These are phyloP conservation scores for Chlorella sorokiniana DNA, from an alignment of 139 green algal genomes.

Conservation along the genomic window DNA sequence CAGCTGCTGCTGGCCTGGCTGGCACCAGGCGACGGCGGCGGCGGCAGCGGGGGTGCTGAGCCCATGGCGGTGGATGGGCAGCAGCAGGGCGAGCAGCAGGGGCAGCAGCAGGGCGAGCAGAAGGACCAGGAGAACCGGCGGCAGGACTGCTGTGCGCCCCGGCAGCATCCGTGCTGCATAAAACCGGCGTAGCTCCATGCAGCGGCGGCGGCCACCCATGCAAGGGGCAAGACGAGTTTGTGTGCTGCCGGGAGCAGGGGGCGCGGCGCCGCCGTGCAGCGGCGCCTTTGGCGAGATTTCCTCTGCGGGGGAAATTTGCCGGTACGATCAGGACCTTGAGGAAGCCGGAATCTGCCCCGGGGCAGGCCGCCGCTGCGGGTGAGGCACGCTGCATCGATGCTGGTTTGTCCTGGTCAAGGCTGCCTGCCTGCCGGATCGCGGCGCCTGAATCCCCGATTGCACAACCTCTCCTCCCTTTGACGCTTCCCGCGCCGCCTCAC, in stretches of 20 bases:
- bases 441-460: too few species aligned
- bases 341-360: background rate
- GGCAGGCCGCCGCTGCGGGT: slow-evolving; percentile 36
- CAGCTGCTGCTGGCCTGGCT: slow-evolving; percentile 84
- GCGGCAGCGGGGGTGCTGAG: background rate
- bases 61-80: background rate
- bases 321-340: slow-evolving; percentile 19
- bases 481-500: too few species aligned
- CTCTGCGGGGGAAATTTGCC: background rate
- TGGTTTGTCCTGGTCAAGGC: too few species aligned
- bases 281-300: background rate
- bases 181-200: too few species aligned
- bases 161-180: too few species aligned
- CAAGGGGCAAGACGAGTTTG: slow-evolving; percentile 20
- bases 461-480: too few species aligned
- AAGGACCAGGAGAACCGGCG: too few species aligned
- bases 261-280: background rate
- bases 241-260: slow-evolving; percentile 14
- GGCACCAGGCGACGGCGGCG: slow-evolving; percentile 9
- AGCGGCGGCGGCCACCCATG: too few species aligned
- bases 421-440: too few species aligned
- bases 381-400: background rate
- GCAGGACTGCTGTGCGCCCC: too few species aligned
- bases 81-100: background rate
- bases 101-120: background rate